phyloP scores from a whole-genome alignment of 2,329 filamentous ascomycete genomes.

The Fusarium foetens region DNA sequence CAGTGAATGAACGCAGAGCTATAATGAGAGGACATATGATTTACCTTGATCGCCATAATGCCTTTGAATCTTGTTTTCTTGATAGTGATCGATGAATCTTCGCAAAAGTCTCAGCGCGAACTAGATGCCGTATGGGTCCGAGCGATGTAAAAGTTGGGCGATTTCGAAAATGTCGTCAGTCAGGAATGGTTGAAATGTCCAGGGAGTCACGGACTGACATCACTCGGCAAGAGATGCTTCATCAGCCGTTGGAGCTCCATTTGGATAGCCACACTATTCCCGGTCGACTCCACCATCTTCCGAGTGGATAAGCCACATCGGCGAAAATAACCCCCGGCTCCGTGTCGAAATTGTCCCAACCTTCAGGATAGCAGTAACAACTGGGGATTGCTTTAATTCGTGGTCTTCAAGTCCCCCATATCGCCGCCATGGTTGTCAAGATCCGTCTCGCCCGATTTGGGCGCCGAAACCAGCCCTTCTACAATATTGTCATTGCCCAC shows the following conservation, averaged over 20 bases:
- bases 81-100: background rate
- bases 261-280: slow-evolving; percentile 7
- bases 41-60: slow-evolving; percentile 50
- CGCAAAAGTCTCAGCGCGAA: background rate
- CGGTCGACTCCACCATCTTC: background rate
- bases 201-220: slow-evolving; percentile 33
- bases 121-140: background rate
- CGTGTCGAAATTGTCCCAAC: slow-evolving; percentile 46
- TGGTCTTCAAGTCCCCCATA: slow-evolving; percentile 29
- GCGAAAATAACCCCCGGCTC: slow-evolving; percentile 51
- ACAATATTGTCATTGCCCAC: slow-evolving; percentile 97
- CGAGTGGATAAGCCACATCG: slow-evolving; percentile 46
- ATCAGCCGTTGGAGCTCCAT: background rate
- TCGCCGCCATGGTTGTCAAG: slow-evolving; percentile 80
- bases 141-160: slow-evolving; percentile 18
- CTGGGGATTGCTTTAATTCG: slow-evolving; percentile 11
- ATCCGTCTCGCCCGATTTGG: slow-evolving; percentile 96
- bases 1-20: slow-evolving; percentile 17
- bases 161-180: slow-evolving; percentile 28
- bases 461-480: slow-evolving; percentile 87
- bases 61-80: slow-evolving; percentile 33
- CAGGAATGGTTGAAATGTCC: slow-evolving; percentile 13
- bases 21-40: background rate
- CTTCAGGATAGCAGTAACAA: slow-evolving; percentile 26
- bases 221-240: slow-evolving; percentile 14